Conservation (phyloP, 1,139 yeast species). For the Hemisphaericaspora lyxosophila region DNA sequence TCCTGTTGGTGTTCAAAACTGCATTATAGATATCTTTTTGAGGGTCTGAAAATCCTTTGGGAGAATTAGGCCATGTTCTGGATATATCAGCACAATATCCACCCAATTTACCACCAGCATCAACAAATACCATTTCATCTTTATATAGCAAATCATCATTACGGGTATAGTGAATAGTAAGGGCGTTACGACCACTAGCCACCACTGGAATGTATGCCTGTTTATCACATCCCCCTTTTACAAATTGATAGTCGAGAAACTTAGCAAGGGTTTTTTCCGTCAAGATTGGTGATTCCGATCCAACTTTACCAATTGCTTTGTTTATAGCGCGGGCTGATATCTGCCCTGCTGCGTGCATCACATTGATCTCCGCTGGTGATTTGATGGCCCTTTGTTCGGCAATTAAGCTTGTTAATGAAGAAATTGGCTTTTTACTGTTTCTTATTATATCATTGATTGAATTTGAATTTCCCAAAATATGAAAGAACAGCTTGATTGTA, state of each 20-base stretch:
- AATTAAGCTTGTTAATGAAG: conserved; percentile 48
- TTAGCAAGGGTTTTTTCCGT: conserved; percentile 80
- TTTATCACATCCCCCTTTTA: conserved; percentile 83
- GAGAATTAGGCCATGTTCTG: conserved; percentile 89
- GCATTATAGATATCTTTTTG: conserved; percentile 88
- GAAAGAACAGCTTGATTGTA: conserved; percentile 12
- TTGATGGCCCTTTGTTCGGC: conserved; percentile 67
- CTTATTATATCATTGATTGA: conserved; percentile 22
- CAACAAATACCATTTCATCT: conserved; percentile 86
- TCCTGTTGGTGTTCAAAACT: conserved; percentile 77
- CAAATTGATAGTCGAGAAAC: conserved; percentile 80
- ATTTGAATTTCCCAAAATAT: conserved; percentile 9
- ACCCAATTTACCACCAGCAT: conserved; percentile 92
- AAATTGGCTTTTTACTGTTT: conserved; percentile 33
- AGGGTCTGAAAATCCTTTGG: conserved; percentile 65
- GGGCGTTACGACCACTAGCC: conserved; percentile 86
- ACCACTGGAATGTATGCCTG: conserved; percentile 95
- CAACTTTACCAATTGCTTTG: conserved; percentile 67
- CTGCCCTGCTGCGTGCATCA: conserved; percentile 80
- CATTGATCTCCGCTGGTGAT: conserved; percentile 69
- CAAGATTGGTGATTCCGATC: conserved; percentile 43
- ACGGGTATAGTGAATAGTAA: conserved; percentile 86
- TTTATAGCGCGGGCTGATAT: conserved; percentile 84
- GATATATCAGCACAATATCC: conserved; percentile 97
- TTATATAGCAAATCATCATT: conserved; percentile 75